Evolutionary conservation across 768 basidiomycete species (phyloP), one percentile per base, ranked within the genome.

Genomic region (Psilocybe azurescens): DNA sequence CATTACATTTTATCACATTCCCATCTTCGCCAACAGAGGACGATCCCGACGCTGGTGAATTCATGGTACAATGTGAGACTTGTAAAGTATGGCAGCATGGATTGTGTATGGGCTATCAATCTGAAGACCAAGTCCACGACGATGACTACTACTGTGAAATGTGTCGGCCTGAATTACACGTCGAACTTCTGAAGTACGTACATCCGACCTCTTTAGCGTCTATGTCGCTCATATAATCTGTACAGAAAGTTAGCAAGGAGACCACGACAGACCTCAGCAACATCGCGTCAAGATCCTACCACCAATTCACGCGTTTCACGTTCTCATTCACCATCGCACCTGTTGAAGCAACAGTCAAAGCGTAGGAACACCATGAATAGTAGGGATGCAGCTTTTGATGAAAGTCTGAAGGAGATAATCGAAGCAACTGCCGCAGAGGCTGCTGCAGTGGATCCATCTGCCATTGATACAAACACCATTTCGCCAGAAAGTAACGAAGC

Each of bases 51-150:
- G 93, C 92, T 55, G 93, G 94, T 52, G 95, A 94, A 74, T 93
- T 97, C 79, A 97, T 98, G 94, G 94, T 98, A 54, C 92, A 95
- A 74, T 99, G 97, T 78, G 97, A 99, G 78, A 89, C 83, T 48
- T 99, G 97, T 81, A 93, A 95, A 70, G 94, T 93, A 58, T 99
- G 97, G 97, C 97, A 99, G 77, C 97, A 99, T 73, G 95, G 95
- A 3, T 83, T 89, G 9, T 99, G 97, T 78, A 94, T 99, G 88
- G 97, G 95, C 46, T 93, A 92, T 74, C 88, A 92, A 66, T 85
- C 86, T 36, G 89, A 91, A 70, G 87, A 87, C 69, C 83, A 86
- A 68, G 83, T 91, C 47, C 87, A 86, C 70, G 83, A 86, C 72
- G 86, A 86, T 65, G 90, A 94, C 74, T 99, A 99, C 75, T 95